phyloP scores from a whole-genome alignment of 768 basidiomycete species.

The Hysterangium stoloniferum region DNA sequence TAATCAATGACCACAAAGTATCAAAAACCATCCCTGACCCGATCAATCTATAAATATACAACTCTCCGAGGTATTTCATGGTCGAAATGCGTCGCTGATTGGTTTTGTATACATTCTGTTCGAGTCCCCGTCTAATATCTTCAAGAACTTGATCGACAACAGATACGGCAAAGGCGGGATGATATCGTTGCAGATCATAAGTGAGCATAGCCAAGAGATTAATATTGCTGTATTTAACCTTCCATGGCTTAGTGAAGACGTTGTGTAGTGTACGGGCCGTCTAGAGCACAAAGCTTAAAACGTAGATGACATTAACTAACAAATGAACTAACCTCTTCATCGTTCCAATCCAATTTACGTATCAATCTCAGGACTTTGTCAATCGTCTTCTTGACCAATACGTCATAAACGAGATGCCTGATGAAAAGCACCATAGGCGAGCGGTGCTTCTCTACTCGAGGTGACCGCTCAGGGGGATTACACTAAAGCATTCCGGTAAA shows the following conservation, averaged over 20 bases:
- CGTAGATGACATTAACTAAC: neutral
- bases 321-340: constrained; percentile 31
- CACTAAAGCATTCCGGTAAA: constrained; percentile 46
- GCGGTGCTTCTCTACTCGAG: constrained; percentile 78
- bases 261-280: constrained; percentile 66
- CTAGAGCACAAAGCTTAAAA: constrained; percentile 15
- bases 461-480: constrained; percentile 91
- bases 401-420: constrained; percentile 89
- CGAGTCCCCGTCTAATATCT: constrained; percentile 82
- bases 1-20: constrained; percentile 87
- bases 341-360: constrained; percentile 96
- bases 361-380: constrained; percentile 93
- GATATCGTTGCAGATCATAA: constrained; percentile 90
- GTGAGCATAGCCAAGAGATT: constrained; percentile 88
- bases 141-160: constrained; percentile 95
- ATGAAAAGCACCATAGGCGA: constrained; percentile 89
- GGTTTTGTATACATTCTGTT: constrained; percentile 90
- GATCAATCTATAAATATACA: constrained; percentile 92
- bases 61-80: constrained; percentile 91
- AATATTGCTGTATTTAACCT: constrained; percentile 88
- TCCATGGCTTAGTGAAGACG: constrained; percentile 97
- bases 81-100: constrained; percentile 91
- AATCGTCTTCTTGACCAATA: constrained; percentile 86
- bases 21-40: constrained; percentile 89
- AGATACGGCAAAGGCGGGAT: constrained; percentile 77